phyloP scores from a whole-genome alignment of 2,329 filamentous ascomycete genomes.

The Ophiostoma sp. region DNA sequence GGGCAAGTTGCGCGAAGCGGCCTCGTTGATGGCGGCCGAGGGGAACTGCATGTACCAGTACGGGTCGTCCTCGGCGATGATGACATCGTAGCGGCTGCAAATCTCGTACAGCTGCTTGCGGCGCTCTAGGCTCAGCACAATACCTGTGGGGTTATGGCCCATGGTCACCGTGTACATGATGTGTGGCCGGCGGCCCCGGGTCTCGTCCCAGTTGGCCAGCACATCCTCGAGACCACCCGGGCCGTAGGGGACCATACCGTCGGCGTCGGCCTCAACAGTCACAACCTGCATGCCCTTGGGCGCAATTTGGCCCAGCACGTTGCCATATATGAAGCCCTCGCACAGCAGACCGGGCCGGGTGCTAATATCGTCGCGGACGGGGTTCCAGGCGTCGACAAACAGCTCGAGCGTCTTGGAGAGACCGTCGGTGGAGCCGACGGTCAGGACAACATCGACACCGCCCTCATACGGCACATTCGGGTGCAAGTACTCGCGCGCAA shows the following conservation, averaged over 20 bases:
- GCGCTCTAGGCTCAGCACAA: constrained; percentile 70
- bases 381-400: constrained; percentile 73
- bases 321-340: constrained; percentile 81
- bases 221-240: constrained; percentile 75
- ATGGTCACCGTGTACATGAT: constrained; percentile 88
- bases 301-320: constrained; percentile 64
- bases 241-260: constrained; percentile 76
- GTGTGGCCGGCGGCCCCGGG: constrained; percentile 73
- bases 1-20: constrained; percentile 48
- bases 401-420: constrained; percentile 75
- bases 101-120: constrained; percentile 77
- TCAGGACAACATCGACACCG: constrained; percentile 76
- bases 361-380: constrained; percentile 60
- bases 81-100: constrained; percentile 79
- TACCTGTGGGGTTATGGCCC: constrained; percentile 85
- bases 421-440: constrained; percentile 82
- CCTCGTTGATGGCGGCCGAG: constrained; percentile 58
- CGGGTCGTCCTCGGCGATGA: constrained; percentile 92
- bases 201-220: constrained; percentile 76
- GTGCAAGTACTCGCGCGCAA: constrained; percentile 73
- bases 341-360: constrained; percentile 75
- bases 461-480: constrained; percentile 76
- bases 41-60: constrained; percentile 96
- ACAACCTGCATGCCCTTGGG: constrained; percentile 73
- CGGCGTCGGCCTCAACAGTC: constrained; percentile 71